Percentiles rank a stretch among this genome's conserved stretches.
phyloP scores from a whole-genome alignment of 2,329 filamentous ascomycete species.

The Hypoxylon sp. region DNA sequence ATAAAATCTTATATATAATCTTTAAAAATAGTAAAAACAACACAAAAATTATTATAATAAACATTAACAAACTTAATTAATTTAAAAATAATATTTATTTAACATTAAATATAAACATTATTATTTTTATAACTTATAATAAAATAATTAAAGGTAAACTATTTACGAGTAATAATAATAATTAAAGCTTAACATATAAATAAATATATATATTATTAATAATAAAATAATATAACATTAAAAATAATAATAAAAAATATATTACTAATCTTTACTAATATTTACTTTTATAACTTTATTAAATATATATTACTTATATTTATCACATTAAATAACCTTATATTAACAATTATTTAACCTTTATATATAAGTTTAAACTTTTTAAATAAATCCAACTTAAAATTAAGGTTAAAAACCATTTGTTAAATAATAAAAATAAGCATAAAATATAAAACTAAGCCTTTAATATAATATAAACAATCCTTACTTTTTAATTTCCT shows the following conservation, averaged over 20 bases:
- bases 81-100: too few species aligned
- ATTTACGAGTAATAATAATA: conserved; percentile 2
- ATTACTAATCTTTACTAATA: background rate
- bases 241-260: background rate
- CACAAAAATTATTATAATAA: too few species aligned
- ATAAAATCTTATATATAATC: too few species aligned
- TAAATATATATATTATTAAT: background rate
- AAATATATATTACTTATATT: background rate
- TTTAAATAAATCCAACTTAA: background rate
- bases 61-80: too few species aligned
- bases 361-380: background rate
- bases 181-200: background rate
- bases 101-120: too few species aligned
- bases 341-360: conserved; percentile 7
- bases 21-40: too few species aligned
- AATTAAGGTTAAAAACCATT: background rate
- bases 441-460: background rate
- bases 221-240: background rate
- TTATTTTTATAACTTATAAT: too few species aligned
- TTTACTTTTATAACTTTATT: background rate
- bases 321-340: too few species aligned
- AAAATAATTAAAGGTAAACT: too few species aligned
- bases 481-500: background rate
- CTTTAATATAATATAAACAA: background rate
- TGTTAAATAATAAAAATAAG: conserved; percentile 11